phyloP scores from a whole-genome alignment of 768 basidiomycete species.

The Tremella yokohamensis region DNA sequence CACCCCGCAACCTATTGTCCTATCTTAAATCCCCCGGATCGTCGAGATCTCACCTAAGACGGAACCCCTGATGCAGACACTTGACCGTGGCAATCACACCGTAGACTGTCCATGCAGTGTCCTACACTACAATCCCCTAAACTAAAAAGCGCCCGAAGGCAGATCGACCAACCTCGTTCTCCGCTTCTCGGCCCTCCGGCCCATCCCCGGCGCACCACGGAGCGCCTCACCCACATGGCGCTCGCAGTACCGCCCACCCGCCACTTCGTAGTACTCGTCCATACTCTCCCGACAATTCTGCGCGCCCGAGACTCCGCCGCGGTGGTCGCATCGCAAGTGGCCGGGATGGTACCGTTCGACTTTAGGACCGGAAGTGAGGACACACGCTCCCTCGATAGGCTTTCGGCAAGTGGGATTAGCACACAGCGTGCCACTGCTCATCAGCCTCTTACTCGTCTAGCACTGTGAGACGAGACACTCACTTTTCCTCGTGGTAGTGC shows the following conservation, averaged over 20 bases:
- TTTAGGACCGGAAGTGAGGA: slow-evolving; percentile 63
- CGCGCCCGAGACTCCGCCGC: slow-evolving; percentile 47
- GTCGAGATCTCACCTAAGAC: too few relatives aligned
- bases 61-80: too few relatives aligned
- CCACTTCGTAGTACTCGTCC: slow-evolving; percentile 81
- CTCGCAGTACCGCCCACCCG: slow-evolving; percentile 73
- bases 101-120: too few relatives aligned
- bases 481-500: slow-evolving; percentile 87
- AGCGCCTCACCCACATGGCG: slow-evolving; percentile 60
- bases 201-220: slow-evolving; percentile 39
- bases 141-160: slow-evolving; percentile 15
- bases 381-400: slow-evolving; percentile 91
- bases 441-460: background rate
- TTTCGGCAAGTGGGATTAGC: slow-evolving; percentile 71
- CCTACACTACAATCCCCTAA: too few relatives aligned
- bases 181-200: slow-evolving; percentile 66
- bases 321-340: slow-evolving; percentile 77
- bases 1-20: too few relatives aligned
- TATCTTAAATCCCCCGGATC: too few relatives aligned
- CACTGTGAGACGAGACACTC: slow-evolving; percentile 22
- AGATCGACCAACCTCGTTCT: slow-evolving; percentile 79
- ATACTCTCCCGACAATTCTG: slow-evolving; percentile 57
- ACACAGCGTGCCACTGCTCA: slow-evolving; percentile 66
- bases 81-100: too few relatives aligned
- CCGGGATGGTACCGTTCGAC: slow-evolving; percentile 83